These are phyloP conservation scores for Pholiota conissans DNA, from an alignment of 768 basidiomycete genomes.

Conservation along the genomic window DNA sequence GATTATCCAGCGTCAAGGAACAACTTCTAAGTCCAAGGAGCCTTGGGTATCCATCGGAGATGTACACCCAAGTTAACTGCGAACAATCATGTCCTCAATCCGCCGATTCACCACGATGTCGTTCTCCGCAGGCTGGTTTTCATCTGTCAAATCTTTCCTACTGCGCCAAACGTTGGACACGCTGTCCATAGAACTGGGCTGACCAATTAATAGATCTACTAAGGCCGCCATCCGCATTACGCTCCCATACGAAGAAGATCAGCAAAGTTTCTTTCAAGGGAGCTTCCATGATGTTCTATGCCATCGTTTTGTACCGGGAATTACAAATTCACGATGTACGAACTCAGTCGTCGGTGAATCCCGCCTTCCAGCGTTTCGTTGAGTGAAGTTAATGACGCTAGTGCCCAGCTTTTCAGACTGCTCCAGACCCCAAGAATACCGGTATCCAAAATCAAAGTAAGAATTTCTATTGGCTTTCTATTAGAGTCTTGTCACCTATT, in stretches of 20 bases:
- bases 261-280: background rate
- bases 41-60: background rate
- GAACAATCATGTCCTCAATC: background rate
- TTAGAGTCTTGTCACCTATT: background rate
- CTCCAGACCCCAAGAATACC: background rate
- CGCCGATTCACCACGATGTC: background rate
- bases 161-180: background rate
- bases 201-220: background rate
- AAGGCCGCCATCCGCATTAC: background rate
- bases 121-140: background rate
- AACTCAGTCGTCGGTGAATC: background rate
- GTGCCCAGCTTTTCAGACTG: too few relatives aligned
- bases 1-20: background rate
- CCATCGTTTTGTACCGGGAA: background rate
- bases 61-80: background rate
- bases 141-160: background rate
- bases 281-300: slow-evolving; percentile 1
- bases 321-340: background rate
- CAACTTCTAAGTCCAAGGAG: background rate
- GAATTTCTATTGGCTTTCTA: background rate
- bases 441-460: background rate
- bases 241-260: background rate
- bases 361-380: too few relatives aligned
- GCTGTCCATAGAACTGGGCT: background rate
- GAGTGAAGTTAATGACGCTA: background rate